phyloP scores from a whole-genome alignment of 805 yeast species.

The Dipodascus geniculatus region DNA sequence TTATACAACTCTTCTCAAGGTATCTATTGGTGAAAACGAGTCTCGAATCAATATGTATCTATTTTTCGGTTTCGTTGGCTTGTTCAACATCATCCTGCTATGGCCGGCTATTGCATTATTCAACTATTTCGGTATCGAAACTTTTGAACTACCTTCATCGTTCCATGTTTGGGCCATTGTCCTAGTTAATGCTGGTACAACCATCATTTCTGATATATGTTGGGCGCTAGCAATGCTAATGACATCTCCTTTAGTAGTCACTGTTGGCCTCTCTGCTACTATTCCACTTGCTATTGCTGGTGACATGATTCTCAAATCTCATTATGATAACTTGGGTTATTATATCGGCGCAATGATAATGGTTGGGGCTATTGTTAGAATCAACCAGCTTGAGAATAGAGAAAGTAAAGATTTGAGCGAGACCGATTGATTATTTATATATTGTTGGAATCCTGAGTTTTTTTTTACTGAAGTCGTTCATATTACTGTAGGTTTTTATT shows the following conservation, averaged over 20 bases:
- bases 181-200: slow-evolving; percentile 55
- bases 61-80: slow-evolving; percentile 91
- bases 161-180: slow-evolving; percentile 42
- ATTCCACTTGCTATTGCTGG: slow-evolving; percentile 93
- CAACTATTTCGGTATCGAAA: slow-evolving; percentile 53
- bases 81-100: slow-evolving; percentile 56
- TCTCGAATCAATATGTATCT: slow-evolving; percentile 69
- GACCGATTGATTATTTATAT: too few relatives aligned
- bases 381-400: slow-evolving; percentile 55
- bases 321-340: slow-evolving; percentile 49
- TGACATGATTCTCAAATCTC: slow-evolving; percentile 63
- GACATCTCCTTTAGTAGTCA: slow-evolving; percentile 89
- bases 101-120: slow-evolving; percentile 77
- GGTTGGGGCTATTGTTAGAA: slow-evolving; percentile 68
- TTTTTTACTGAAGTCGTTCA: too few relatives aligned
- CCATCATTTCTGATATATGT: slow-evolving; percentile 80
- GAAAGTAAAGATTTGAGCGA: not conserved
- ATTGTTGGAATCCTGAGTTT: too few relatives aligned
- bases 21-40: slow-evolving; percentile 54
- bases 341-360: slow-evolving; percentile 72
- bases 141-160: slow-evolving; percentile 56
- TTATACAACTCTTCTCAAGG: slow-evolving; percentile 75
- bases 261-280: slow-evolving; percentile 87
- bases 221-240: slow-evolving; percentile 94
- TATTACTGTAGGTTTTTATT: too few relatives aligned